Percentiles rank a stretch among this genome's conserved stretches.
Evolutionary conservation across 2,329 filamentous ascomycete species (phyloP).

Genomic region (Penicillium expansum): DNA sequence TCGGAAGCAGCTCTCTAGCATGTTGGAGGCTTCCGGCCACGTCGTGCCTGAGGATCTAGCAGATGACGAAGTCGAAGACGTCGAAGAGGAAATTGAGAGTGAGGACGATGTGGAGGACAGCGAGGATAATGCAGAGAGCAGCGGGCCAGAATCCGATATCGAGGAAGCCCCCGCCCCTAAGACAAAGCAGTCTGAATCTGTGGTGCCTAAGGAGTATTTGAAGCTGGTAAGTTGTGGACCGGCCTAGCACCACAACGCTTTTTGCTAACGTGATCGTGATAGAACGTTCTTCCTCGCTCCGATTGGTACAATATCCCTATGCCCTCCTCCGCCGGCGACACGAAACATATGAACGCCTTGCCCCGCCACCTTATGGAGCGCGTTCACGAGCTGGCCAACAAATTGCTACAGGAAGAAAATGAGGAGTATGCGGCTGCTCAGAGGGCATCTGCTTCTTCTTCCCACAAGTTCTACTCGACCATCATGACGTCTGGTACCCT

Average conservation of each 20-base stretch:
- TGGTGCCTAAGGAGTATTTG: slow-evolving; percentile 37
- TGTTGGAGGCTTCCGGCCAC: slow-evolving; percentile 38
- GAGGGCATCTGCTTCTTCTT: slow-evolving; percentile 73
- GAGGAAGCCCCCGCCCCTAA: slow-evolving; percentile 28
- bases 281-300: slow-evolving; percentile 61
- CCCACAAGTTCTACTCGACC: slow-evolving; percentile 92
- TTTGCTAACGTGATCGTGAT: slow-evolving; percentile 20
- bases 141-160: slow-evolving; percentile 26
- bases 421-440: slow-evolving; percentile 69
- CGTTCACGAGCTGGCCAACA: slow-evolving; percentile 65
- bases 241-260: slow-evolving; percentile 13
- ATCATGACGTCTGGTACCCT: slow-evolving; percentile 97
- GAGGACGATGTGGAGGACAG: slow-evolving; percentile 35
- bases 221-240: slow-evolving; percentile 31
- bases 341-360: slow-evolving; percentile 47
- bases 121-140: slow-evolving; percentile 27
- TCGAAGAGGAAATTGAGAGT: slow-evolving; percentile 30
- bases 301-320: slow-evolving; percentile 66
- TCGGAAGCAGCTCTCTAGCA: slow-evolving; percentile 41
- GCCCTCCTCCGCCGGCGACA: slow-evolving; percentile 50
- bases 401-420: slow-evolving; percentile 74
- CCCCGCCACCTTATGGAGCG: slow-evolving; percentile 55
- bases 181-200: slow-evolving; percentile 20
- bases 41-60: slow-evolving; percentile 35
- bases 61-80: slow-evolving; percentile 32